Conservation (phyloP, 345 rosid species). For the Sonneratia alba region DNA sequence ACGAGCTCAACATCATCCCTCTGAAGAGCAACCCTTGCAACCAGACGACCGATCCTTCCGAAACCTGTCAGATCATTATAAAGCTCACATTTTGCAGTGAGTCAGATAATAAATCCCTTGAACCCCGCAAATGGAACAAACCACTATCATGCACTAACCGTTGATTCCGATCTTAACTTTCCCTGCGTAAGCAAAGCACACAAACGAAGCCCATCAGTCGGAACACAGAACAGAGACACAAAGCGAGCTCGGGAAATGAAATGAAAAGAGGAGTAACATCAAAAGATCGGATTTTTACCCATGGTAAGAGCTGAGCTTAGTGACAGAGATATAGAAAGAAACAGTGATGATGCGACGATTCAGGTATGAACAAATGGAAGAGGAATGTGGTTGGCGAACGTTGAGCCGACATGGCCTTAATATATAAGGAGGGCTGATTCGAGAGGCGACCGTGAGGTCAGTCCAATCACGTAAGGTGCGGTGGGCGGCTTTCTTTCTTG, state of each 20-base stretch:
- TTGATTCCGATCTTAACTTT: slow-evolving; percentile 90
- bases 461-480: too few species aligned
- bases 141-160: slow-evolving; percentile 28
- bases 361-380: neutral
- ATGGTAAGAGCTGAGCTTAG: slow-evolving; percentile 2
- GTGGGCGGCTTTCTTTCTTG: too few species aligned
- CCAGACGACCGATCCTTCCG: too few species aligned
- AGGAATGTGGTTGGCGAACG: neutral
- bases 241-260: neutral
- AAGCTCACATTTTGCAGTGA: neutral
- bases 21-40: too few species aligned
- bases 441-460: too few species aligned
- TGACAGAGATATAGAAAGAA: neutral
- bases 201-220: neutral
- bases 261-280: neutral
- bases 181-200: slow-evolving; percentile 24
- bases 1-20: too few species aligned
- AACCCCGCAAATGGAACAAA: neutral
- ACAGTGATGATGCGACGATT: too few species aligned
- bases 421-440: too few species aligned
- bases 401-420: too few species aligned
- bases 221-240: neutral
- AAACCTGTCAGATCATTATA: too few species aligned
- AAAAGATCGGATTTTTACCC: slow-evolving; percentile 4
- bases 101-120: neutral